phyloP scores from a whole-genome alignment of 208 protist genomes.

The Angomonas deanei region DNA sequence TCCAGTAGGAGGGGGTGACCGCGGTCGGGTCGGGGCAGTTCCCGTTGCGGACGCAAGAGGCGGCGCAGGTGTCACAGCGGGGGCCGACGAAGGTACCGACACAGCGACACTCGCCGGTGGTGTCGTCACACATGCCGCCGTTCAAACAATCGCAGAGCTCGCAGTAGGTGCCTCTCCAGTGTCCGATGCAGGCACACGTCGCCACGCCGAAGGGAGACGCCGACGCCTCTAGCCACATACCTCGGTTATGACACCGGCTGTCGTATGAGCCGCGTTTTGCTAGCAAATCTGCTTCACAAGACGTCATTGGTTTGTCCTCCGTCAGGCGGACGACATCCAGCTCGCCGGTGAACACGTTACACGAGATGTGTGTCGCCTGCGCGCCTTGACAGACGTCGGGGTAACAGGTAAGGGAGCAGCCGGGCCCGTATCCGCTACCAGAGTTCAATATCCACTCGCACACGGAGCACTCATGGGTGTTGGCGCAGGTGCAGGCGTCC shows the following conservation, averaged over 20 bases:
- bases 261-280: no score
- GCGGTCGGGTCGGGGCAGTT: slow-evolving; percentile 17
- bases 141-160: slow-evolving; percentile 48
- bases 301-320: no score
- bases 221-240: slow-evolving; percentile 13
- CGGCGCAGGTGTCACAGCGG: slow-evolving; percentile 38
- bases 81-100: slow-evolving; percentile 28
- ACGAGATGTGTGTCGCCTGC: neutral
- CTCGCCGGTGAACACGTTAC: no score
- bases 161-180: slow-evolving; percentile 38
- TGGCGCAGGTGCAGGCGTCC: slow-evolving; percentile 16
- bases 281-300: no score
- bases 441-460: slow-evolving; percentile 23
- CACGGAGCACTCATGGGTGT: slow-evolving; percentile 27
- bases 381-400: neutral
- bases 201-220: slow-evolving; percentile 26
- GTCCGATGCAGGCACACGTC: slow-evolving; percentile 36
- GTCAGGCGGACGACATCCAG: slow-evolving; percentile 7
- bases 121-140: slow-evolving; percentile 33
- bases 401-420: slow-evolving; percentile 4
- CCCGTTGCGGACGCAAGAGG: slow-evolving; percentile 23
- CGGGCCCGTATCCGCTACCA: slow-evolving; percentile 1
- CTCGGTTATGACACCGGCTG: no score
- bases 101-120: slow-evolving; percentile 31
- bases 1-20: no score